Evolutionary conservation across 805 yeast genomes (phyloP).

Genomic region (Ogataea corticis): DNA sequence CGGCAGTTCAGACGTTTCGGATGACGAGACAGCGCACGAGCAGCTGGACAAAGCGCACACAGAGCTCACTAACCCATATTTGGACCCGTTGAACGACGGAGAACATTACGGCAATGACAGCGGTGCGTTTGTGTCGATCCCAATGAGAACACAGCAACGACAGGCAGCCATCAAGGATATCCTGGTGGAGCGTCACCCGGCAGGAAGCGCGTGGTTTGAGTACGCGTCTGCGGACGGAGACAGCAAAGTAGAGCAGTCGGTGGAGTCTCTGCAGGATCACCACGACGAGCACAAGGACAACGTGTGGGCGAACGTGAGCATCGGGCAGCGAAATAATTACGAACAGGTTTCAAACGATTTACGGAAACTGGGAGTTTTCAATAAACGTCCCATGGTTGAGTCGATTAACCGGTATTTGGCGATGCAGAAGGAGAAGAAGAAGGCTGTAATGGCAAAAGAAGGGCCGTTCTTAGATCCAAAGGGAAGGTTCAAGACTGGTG

Average conservation of each 20-base stretch:
- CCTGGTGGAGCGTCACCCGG: constrained; percentile 9
- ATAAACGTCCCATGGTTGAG: constrained; percentile 29
- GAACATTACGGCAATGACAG: background rate
- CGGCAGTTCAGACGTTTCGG: constrained; percentile 6
- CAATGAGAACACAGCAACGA: constrained; percentile 32
- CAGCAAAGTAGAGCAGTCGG: constrained; percentile 1
- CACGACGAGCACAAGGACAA: constrained; percentile 1
- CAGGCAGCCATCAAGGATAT: constrained; percentile 29
- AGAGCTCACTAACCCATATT: constrained; percentile 11
- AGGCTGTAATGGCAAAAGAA: background rate
- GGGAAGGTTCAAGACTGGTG: constrained; percentile 16
- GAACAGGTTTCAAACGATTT: constrained; percentile 32
- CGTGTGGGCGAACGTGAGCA: constrained; percentile 29
- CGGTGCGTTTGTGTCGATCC: constrained; percentile 9
- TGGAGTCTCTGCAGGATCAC: constrained; percentile 6
- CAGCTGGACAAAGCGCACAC: constrained; percentile 1
- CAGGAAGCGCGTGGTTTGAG: constrained; percentile 28
- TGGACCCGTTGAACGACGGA: constrained; percentile 11
- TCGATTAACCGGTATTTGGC: constrained; percentile 15
- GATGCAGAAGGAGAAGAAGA: background rate
- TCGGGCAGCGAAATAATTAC: constrained; percentile 28
- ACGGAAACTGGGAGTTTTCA: constrained; percentile 29
- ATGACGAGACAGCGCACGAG: background rate
- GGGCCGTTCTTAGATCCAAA: constrained; percentile 10
- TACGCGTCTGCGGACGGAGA: constrained; percentile 7